Conservation (phyloP, 306 rosid genomes). For the Vigna unguiculata region DNA sequence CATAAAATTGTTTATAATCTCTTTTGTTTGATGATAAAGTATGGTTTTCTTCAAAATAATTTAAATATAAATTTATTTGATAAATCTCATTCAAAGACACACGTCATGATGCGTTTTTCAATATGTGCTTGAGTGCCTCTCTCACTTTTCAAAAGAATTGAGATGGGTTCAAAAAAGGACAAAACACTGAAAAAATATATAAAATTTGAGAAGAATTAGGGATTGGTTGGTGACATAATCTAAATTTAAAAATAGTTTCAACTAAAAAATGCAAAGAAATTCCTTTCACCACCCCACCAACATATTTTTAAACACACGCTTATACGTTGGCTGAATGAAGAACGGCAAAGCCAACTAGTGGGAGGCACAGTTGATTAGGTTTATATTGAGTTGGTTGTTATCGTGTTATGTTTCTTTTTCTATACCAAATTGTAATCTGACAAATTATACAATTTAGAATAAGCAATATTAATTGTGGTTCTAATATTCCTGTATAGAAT, state of each 20-base stretch:
- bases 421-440: neutral
- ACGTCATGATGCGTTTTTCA: neutral
- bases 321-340: neutral
- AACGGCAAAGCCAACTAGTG: neutral
- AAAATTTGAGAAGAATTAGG: neutral
- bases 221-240: neutral
- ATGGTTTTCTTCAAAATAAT: neutral
- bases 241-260: neutral
- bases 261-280: slow-evolving; percentile 4
- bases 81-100: neutral
- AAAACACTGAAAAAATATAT: neutral
- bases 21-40: neutral
- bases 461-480: neutral
- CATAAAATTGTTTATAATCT: neutral
- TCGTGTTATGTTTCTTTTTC: neutral
- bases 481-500: neutral
- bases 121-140: neutral
- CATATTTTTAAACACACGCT: neutral
- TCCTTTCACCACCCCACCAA: neutral
- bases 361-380: neutral
- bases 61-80: neutral
- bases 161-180: neutral
- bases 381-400: neutral
- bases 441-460: neutral
- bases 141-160: neutral